Conservation (phyloP, 2,329 filamentous ascomycete genomes). For the Trichoderma harzianum region DNA sequence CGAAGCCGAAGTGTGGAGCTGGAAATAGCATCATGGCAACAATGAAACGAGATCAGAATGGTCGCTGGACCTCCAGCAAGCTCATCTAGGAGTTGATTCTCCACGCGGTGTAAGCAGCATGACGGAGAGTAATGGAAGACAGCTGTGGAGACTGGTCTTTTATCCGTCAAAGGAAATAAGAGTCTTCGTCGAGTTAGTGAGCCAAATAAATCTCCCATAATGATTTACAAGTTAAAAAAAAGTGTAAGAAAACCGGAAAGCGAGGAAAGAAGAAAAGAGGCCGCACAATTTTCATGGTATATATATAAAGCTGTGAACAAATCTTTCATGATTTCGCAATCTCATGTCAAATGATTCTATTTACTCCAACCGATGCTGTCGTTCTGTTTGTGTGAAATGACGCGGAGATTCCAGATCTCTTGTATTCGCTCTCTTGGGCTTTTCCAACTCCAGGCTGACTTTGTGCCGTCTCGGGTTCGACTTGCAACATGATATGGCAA, state of each 20-base stretch:
- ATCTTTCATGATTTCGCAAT: slow-evolving; percentile 12
- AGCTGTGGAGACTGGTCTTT: slow-evolving; percentile 21
- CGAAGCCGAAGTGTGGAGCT: slow-evolving; percentile 61
- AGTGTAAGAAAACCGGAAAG: too few species aligned
- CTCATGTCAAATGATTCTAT: slow-evolving; percentile 10
- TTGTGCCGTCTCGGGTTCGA: not conserved
- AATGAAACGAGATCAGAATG: not conserved
- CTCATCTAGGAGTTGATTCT: slow-evolving; percentile 24
- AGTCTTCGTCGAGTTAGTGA: not conserved
- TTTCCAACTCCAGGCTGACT: not conserved
- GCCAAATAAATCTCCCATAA: not conserved
- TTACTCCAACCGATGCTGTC: slow-evolving; percentile 3
- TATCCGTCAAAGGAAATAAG: slow-evolving; percentile 15
- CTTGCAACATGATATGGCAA: not conserved
- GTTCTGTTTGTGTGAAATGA: slow-evolving; percentile 1
- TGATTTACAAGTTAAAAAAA: not conserved
- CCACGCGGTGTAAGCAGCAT: slow-evolving; percentile 17
- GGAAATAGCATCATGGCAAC: slow-evolving; percentile 42
- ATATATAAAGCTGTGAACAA: not conserved
- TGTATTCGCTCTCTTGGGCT: not conserved
- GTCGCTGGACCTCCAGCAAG: slow-evolving; percentile 20
- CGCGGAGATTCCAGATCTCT: slow-evolving; percentile 9
- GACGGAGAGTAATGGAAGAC: slow-evolving; percentile 19
- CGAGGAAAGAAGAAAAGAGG: not conserved
- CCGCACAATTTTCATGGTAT: not conserved